These are phyloP conservation scores for Lipomyces starkeyi DNA, from an alignment of 805 yeast genomes.

Conservation along the genomic window DNA sequence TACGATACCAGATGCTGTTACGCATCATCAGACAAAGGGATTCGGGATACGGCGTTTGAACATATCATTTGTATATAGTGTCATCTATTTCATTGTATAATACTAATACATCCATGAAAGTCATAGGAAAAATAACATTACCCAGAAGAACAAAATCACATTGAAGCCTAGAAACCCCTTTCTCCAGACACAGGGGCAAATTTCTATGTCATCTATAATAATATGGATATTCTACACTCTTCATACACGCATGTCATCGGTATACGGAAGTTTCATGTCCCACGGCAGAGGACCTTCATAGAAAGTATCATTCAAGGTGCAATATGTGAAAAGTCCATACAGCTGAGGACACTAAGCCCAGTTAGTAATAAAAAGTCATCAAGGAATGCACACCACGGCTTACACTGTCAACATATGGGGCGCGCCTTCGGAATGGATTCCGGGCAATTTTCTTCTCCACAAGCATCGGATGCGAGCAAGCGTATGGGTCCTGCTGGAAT, in stretches of 20 bases:
- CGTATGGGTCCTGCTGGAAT: constrained; percentile 40
- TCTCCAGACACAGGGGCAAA: not conserved
- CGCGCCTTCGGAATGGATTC: constrained; percentile 39
- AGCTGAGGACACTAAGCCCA: constrained; percentile 37
- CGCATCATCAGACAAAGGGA: not conserved
- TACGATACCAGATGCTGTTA: not conserved
- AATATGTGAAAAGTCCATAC: constrained; percentile 27
- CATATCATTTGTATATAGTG: constrained; percentile 5
- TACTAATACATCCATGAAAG: constrained; percentile 9
- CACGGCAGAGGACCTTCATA: constrained; percentile 38
- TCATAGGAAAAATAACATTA: not conserved
- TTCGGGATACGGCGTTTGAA: not conserved
- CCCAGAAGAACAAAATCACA: not conserved
- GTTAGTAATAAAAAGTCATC: not conserved
- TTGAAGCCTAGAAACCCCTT: not conserved
- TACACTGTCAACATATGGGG: constrained; percentile 34
- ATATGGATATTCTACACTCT: not conserved
- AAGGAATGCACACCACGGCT: not conserved
- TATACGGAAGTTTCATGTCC: constrained; percentile 21
- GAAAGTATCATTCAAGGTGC: constrained; percentile 27
- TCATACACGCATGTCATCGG: constrained; percentile 5
- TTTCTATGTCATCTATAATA: not conserved
- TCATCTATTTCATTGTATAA: constrained; percentile 5
- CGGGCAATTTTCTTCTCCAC: constrained; percentile 32
- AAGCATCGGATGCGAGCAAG: constrained; percentile 33